phyloP scores from a whole-genome alignment of 1,139 yeast genomes.

The Scheffersomyces segobiensis region DNA sequence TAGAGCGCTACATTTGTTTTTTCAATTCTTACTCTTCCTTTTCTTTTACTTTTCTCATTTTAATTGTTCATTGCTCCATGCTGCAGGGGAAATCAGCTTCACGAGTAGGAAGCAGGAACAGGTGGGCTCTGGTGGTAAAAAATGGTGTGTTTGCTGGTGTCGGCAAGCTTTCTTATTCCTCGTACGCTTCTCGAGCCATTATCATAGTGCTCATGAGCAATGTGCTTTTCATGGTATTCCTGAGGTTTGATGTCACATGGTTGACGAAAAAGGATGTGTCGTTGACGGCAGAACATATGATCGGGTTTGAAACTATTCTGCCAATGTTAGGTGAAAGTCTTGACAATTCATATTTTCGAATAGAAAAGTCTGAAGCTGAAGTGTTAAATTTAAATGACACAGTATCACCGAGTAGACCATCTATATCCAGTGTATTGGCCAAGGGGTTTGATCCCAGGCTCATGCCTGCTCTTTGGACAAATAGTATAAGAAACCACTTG shows the following conservation, averaged over 20 bases:
- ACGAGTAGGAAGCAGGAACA: not conserved
- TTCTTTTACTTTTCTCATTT: not conserved
- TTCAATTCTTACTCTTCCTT: not conserved
- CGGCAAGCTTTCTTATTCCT: not conserved
- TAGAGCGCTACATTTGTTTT: not conserved
- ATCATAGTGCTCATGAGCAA: not conserved
- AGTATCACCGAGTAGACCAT: not conserved
- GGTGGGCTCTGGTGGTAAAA: not conserved
- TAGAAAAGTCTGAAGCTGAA: not conserved
- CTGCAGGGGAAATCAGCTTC: not conserved
- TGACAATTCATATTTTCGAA: not conserved
- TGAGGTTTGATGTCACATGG: not conserved
- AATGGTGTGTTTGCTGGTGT: not conserved
- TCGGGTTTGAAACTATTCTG: not conserved
- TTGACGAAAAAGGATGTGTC: not conserved
- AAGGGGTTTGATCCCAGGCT: slow-evolving; percentile 17
- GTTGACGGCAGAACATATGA: not conserved
- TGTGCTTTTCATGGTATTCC: not conserved
- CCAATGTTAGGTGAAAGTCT: not conserved
- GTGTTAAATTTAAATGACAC: not conserved
- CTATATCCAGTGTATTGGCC: not conserved
- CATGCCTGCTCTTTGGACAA: slow-evolving; percentile 16
- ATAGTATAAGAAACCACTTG: slow-evolving; percentile 4
- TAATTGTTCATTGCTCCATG: not conserved
- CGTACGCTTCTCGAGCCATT: not conserved